These are phyloP conservation scores for Lepiota subincarnata DNA, from an alignment of 768 basidiomycete species.

Conservation along the genomic window DNA sequence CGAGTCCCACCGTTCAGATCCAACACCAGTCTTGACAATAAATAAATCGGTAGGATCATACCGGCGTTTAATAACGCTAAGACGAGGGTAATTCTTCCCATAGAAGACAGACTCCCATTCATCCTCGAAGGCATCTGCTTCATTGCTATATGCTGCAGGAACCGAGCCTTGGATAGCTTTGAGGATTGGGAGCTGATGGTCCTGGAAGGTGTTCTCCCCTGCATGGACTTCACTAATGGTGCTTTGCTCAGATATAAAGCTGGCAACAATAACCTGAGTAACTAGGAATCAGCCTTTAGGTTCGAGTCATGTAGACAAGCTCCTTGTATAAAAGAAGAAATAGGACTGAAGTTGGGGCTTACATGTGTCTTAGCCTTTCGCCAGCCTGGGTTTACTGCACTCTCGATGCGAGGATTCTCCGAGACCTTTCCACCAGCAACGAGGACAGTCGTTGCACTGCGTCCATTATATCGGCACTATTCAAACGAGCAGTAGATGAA, in stretches of 20 bases:
- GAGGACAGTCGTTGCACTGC: not conserved
- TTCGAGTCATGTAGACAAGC: not conserved
- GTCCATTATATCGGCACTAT: not conserved
- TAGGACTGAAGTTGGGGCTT: slow-evolving; percentile 9
- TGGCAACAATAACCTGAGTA: not conserved
- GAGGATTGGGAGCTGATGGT: slow-evolving; percentile 21
- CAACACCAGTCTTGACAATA: slow-evolving; percentile 27
- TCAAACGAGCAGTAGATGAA: not conserved
- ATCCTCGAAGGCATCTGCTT: slow-evolving; percentile 27
- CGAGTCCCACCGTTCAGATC: slow-evolving; percentile 28
- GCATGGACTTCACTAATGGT: slow-evolving; percentile 13
- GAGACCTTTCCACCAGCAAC: slow-evolving; percentile 21
- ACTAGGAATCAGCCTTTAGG: no score
- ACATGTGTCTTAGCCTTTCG: slow-evolving; percentile 34
- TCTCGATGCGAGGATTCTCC: slow-evolving; percentile 26
- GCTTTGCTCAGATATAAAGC: not conserved
- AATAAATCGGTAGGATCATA: slow-evolving; percentile 30
- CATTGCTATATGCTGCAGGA: slow-evolving; percentile 31
- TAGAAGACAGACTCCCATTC: slow-evolving; percentile 30
- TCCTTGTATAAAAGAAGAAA: not conserved
- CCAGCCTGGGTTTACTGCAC: slow-evolving; percentile 34
- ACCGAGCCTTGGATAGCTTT: slow-evolving; percentile 21
- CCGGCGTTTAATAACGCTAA: slow-evolving; percentile 13
- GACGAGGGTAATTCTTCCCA: slow-evolving; percentile 27
- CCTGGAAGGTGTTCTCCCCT: slow-evolving; percentile 19